Conservation (phyloP, 371 early-diverging fungal species). For the Catenaria anguillulae region DNA sequence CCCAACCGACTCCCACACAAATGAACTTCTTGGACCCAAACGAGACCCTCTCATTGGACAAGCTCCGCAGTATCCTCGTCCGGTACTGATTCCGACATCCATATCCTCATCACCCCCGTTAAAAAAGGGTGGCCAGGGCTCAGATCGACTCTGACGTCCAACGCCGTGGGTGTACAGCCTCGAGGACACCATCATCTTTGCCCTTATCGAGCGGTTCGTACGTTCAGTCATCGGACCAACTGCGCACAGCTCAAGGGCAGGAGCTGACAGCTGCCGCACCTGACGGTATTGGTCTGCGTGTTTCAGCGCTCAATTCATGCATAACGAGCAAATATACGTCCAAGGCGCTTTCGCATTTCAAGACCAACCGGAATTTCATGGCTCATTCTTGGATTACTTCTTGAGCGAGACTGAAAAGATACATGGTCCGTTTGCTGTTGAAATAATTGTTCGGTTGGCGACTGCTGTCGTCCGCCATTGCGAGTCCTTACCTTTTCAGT, state of each 20-base stretch:
- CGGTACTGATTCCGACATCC: no score
- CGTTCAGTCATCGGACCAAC: background rate
- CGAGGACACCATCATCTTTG: constrained; percentile 92
- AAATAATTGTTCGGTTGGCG: no score
- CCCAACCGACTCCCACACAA: background rate
- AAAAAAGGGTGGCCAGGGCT: no score
- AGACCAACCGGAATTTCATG: constrained; percentile 27
- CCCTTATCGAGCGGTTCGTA: constrained; percentile 22
- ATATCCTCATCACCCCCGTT: no score
- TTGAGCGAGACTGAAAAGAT: constrained; percentile 78
- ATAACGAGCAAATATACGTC: constrained; percentile 61
- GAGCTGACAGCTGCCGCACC: no score
- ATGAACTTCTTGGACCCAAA: constrained; percentile 31
- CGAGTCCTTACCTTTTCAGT: no score
- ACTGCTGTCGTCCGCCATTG: no score
- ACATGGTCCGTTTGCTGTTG: constrained; percentile 78
- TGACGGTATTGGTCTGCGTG: no score
- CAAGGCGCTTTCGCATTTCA: constrained; percentile 45
- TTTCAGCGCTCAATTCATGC: constrained; percentile 79
- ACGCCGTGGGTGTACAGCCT: constrained; percentile 22
- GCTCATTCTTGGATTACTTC: constrained; percentile 76
- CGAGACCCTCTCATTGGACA: constrained; percentile 26
- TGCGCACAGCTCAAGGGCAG: constrained; percentile 16
- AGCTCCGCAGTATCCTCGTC: constrained; percentile 56
- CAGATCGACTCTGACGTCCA: no score